phyloP scores from a whole-genome alignment of 179 eudicot genomes.

The Beta corolliflora region DNA sequence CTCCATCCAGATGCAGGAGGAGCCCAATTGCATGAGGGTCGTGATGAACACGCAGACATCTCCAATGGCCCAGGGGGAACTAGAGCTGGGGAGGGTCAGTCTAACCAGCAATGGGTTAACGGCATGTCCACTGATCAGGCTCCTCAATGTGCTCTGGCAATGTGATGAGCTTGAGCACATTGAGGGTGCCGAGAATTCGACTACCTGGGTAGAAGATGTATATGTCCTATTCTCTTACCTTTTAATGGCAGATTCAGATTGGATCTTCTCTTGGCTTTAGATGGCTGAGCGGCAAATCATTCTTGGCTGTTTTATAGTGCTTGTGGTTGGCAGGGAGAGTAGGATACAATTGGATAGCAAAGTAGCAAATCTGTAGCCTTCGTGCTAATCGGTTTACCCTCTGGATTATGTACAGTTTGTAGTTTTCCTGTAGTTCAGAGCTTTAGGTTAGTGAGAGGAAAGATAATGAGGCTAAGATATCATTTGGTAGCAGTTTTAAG shows the following conservation, averaged over 20 bases:
- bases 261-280: slow-evolving; percentile 48
- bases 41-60: slow-evolving; percentile 27
- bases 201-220: slow-evolving; percentile 19
- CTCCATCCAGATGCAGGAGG: slow-evolving; percentile 32
- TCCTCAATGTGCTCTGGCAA: slow-evolving; percentile 53
- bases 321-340: slow-evolving; percentile 23
- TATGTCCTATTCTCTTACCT: slow-evolving; percentile 25
- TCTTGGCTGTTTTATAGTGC: slow-evolving; percentile 60
- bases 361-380: slow-evolving; percentile 19
- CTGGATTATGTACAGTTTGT: slow-evolving; percentile 34
- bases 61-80: slow-evolving; percentile 29
- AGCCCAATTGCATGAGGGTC: slow-evolving; percentile 21
- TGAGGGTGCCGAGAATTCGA: not conserved
- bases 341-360: slow-evolving; percentile 28
- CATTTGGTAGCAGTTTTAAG: slow-evolving; percentile 15
- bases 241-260: slow-evolving; percentile 44
- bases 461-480: slow-evolving; percentile 13
- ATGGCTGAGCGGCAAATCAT: slow-evolving; percentile 70
- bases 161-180: slow-evolving; percentile 35
- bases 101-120: slow-evolving; percentile 52
- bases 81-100: slow-evolving; percentile 36
- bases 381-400: slow-evolving; percentile 27
- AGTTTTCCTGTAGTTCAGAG: slow-evolving; percentile 22
- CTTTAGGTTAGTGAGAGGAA: slow-evolving; percentile 22
- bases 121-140: slow-evolving; percentile 41